Base-by-base conservation (phyloP, 768 basidiomycete genomes). In the Epithele typhae region DNA sequence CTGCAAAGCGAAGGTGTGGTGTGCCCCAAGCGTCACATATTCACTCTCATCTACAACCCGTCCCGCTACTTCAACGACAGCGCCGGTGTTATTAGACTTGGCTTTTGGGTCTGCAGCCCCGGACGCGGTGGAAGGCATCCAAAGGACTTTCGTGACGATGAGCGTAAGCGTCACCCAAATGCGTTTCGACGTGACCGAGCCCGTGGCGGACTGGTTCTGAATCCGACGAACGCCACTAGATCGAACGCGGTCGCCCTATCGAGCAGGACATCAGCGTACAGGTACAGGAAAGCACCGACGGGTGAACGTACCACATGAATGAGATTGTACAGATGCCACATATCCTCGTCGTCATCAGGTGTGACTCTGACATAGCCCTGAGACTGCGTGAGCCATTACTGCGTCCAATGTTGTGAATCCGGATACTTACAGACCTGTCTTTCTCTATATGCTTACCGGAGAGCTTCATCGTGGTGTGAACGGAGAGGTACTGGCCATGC, bases 321-420 rank as follows among this genome's bases (percentile, higher is more conserved):
- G 46, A 99, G 74, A 70, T 99, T 98, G 67, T 98, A 99, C 23
- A 97, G 74, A 75, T 99, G 96, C 94, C 95, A 99, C 87, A 99
- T 96, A 65, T 99, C 96, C 68, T 99, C 96, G 59, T 97, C 92
- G 57, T 98, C 94, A 64, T 99, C 93, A 4, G 95, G 94, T 39
- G 91, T 82, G 37, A 97, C 74, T n/a, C 82, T 91, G 52, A 96
- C 88, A 77, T 93, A 81, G 15, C 95, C 95, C 92, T 94, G 59
- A n/a, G 2, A n/a, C n/a, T n/a, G n/a, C n/a, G n/a, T n/a, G n/a
- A n/a, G n/a, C n/a, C n/a, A n/a, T n/a, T n/a, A n/a, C n/a, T n/a
- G n/a, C n/a, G 5, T 23, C 18, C 6, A 23, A 10, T 22, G 4
- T 14, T 22, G 22, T 2, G 12, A 40, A 65, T 41, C 5, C 22